Base-by-base conservation (phyloP, 345 rosid species). In the Cardiospermum halicacabum region DNA sequence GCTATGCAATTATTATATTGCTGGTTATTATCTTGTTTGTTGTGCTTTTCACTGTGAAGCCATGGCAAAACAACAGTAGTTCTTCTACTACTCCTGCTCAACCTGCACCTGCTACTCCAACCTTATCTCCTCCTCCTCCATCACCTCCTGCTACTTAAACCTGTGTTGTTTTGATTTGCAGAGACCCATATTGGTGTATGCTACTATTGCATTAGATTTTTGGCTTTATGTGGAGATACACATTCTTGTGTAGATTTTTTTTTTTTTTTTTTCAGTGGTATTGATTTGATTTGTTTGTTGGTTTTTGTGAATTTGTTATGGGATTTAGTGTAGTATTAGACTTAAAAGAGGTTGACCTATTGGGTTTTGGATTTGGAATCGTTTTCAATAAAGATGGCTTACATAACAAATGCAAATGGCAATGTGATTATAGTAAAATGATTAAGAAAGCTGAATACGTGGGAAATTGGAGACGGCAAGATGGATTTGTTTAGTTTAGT, bases 1-100 rank as follows among this genome's bases (percentile, higher is more conserved):
- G 96, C 78, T 69, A 27, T 32, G 91, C 85, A 22, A 78, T 85
- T 62, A 80, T 69, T 27, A 57, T 94, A 11, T 69, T 94, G 82
- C 67, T 91, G 61, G 66, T 86, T 31, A 84, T 94, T 68, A 70
- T 89, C 63, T 24, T 82, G 58, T 62, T 86, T 36, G 84, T 84
- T 21, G 91, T 94, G 53, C 78, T 91, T 7, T 45, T 70, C 70
- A 62, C 81, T 22, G 69, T 87, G 19, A 76, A 15, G 72, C 97
- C 97, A 3, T 91, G 96, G 95, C 42, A 86, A 12, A 67, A 50
- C 45, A 71, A 76, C 7, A 19, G 62, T 0, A 68, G 66, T 27
- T 4, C n/a, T 13, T 0, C 11, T n/a, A 2, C 43, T 13, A 1
- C 18, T 13, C 7, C 21, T 1, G 1, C 56, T 1, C 12, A 12